Conservation (phyloP, 1,284 basidiomycete species). For the Cronartium quercuum region DNA sequence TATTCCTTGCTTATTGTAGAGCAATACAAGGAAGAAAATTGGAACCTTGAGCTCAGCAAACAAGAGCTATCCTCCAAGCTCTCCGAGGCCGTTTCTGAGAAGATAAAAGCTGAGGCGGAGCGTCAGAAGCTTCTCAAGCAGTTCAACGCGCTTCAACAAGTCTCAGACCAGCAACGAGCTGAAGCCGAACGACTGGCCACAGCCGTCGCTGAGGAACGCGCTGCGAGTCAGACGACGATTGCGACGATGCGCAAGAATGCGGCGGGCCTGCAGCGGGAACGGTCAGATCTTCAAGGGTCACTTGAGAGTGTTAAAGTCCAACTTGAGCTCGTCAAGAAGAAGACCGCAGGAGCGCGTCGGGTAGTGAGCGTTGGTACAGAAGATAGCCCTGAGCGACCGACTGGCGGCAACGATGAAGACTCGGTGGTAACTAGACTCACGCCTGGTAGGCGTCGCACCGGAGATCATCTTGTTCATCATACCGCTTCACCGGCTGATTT, state of each 20-base stretch:
- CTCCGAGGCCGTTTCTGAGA: slow-evolving; percentile 60
- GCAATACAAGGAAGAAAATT: slow-evolving; percentile 94
- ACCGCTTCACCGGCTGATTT: slow-evolving; percentile 13
- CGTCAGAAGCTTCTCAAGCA: slow-evolving; percentile 71
- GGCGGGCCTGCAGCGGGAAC: slow-evolving; percentile 81
- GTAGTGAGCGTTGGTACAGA: not conserved
- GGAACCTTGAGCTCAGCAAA: slow-evolving; percentile 89
- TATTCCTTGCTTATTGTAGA: slow-evolving; percentile 52
- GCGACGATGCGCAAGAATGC: slow-evolving; percentile 79
- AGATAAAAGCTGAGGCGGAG: slow-evolving; percentile 70
- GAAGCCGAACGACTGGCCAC: slow-evolving; percentile 70
- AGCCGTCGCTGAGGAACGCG: slow-evolving; percentile 67
- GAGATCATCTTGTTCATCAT: slow-evolving; percentile 15
- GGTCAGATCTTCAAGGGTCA: slow-evolving; percentile 76
- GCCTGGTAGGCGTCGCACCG: slow-evolving; percentile 39
- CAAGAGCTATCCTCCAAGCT: slow-evolving; percentile 77
- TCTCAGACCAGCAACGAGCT: slow-evolving; percentile 74
- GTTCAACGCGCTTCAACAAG: slow-evolving; percentile 67
- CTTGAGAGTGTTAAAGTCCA: slow-evolving; percentile 69
- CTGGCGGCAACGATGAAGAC: slow-evolving; percentile 7
- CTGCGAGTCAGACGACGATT: slow-evolving; percentile 83
- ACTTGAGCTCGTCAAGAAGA: slow-evolving; percentile 56
- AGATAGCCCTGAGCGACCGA: not conserved
- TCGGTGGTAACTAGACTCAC: slow-evolving; percentile 40
- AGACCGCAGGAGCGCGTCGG: slow-evolving; percentile 59